These are phyloP conservation scores for Aspergillus sclerotioniger DNA, from an alignment of 495 filamentous ascomycete species.

Conservation along the genomic window DNA sequence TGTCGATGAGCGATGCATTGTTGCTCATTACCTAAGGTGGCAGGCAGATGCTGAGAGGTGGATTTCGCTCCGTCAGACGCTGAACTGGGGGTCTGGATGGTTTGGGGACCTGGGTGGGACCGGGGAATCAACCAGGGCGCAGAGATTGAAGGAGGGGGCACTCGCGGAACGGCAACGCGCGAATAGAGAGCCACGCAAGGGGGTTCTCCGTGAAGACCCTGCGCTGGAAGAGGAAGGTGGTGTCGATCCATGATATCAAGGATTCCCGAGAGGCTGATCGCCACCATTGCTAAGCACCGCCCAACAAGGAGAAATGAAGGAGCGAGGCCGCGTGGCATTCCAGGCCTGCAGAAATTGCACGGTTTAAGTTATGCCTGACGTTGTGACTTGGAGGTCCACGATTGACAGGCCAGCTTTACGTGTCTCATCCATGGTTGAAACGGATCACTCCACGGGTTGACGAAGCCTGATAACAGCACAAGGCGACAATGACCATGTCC, in stretches of 20 bases:
- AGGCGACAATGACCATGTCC: not conserved
- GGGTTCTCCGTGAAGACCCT: not conserved
- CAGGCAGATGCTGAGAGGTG: not conserved
- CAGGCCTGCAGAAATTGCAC: not conserved
- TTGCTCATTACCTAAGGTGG: not conserved
- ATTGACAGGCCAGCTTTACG: not conserved
- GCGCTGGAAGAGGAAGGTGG: not conserved
- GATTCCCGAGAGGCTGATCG: not conserved
- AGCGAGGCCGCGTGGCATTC: not conserved
- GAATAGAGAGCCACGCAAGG: slow-evolving; percentile 8
- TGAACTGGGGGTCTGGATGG: not conserved
- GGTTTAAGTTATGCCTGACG: not conserved
- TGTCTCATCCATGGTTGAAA: not conserved
- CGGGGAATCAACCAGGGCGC: not conserved
- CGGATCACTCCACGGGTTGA: not conserved
- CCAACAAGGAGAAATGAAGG: not conserved
- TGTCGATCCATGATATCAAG: slow-evolving; percentile 2
- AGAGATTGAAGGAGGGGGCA: not conserved
- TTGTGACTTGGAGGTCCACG: not conserved
- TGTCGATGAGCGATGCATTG: not conserved
- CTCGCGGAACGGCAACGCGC: not conserved
- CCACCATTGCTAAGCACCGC: not conserved
- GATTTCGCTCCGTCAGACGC: not conserved
- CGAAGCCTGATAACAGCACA: not conserved
- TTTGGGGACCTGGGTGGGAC: not conserved